Evolutionary conservation across 768 basidiomycete genomes (phyloP), one percentile per base, ranked within the genome.

Genomic region (Lentinula sp.): DNA sequence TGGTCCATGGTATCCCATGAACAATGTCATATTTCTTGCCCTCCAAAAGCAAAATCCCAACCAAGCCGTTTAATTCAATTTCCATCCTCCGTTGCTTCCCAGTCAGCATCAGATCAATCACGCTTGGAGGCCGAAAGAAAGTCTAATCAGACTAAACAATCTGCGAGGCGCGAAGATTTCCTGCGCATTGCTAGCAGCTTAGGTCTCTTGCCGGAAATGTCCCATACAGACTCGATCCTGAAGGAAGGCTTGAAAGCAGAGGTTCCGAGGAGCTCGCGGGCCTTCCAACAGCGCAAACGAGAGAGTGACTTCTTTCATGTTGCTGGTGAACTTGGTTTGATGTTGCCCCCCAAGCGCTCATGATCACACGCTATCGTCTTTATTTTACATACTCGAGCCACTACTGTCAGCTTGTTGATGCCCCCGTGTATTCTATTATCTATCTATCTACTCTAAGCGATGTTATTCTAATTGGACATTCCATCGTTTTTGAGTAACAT

Each of bases 401-500:
- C 23, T 23, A 23, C 23, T 23, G 23, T 3, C 23, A 23, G 28
- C 3, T 28, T 28, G 28, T 3, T 28, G 28, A 28, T 28, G 28
- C 3, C 28, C 3, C 28, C 28, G 28, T 28, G 28, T 28, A 28
- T 28, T 28, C 28, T 28, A 2, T 2, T 3, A 28, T 28, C 28
- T 28, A 28, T 28, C 23, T 23, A 23, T 23, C 23, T 23, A 23
- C 23, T 28, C 28, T 28, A 28, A 28, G 28, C 2, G 28, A 28
- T 28, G 28, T 28, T 28, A 28, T 28, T 28, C 3, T 28, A 28
- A 53, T 63, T 65, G 7, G 64, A 57, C 13, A 65, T 48, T 6
- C 69, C 69, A 51, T 70, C 69, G 51, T 67, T 43, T 16, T 60
- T 65, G 20, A 70, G 63, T 35, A 70, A 48, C 10, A 68, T 68